Percentiles rank a stretch among this genome's conserved stretches.
These are phyloP conservation scores for Quambalaria eucalypti DNA, from an alignment of 1,284 basidiomycete species.

Conservation along the genomic window DNA sequence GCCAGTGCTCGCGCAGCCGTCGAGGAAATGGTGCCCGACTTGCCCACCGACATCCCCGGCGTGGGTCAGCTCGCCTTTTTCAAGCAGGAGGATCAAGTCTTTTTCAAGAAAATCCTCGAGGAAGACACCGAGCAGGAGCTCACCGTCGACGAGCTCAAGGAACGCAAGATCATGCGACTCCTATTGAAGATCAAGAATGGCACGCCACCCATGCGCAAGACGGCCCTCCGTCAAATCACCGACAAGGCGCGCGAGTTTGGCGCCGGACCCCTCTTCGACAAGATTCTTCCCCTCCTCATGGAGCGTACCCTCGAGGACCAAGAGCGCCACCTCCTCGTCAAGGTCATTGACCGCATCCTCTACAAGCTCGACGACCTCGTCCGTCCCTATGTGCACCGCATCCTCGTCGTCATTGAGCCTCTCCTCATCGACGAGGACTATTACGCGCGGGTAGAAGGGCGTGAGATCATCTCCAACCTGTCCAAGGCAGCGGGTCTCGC, in stretches of 20 bases:
- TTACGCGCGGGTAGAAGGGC: slow-evolving; percentile 96
- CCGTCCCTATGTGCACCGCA: slow-evolving; percentile 97
- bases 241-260: slow-evolving; percentile 98
- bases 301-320: slow-evolving; percentile 97
- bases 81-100: slow-evolving; percentile 94
- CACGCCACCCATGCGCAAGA: slow-evolving; percentile 94
- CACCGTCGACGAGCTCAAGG: slow-evolving; percentile 96
- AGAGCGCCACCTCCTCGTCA: slow-evolving; percentile 94
- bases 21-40: slow-evolving; percentile 74
- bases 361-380: slow-evolving; percentile 99
- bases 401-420: slow-evolving; percentile 97
- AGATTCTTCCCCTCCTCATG: slow-evolving; percentile 96
- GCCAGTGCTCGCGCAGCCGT: slow-evolving; percentile 75
- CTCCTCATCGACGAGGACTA: slow-evolving; percentile 98
- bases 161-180: slow-evolving; percentile 99
- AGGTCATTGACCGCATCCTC: slow-evolving; percentile 95
- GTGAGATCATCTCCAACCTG: slow-evolving; percentile 97
- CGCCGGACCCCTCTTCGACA: slow-evolving; percentile 97
- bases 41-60: slow-evolving; percentile 97
- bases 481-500: slow-evolving; percentile 97
- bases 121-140: slow-evolving; percentile 78
- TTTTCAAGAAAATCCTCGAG: slow-evolving; percentile 92
- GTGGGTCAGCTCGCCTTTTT: slow-evolving; percentile 95
- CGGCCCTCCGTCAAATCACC: slow-evolving; percentile 94
- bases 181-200: slow-evolving; percentile 99